Conservation (phyloP, 2,329 filamentous ascomycete genomes). For the Fusarium floridanum region DNA sequence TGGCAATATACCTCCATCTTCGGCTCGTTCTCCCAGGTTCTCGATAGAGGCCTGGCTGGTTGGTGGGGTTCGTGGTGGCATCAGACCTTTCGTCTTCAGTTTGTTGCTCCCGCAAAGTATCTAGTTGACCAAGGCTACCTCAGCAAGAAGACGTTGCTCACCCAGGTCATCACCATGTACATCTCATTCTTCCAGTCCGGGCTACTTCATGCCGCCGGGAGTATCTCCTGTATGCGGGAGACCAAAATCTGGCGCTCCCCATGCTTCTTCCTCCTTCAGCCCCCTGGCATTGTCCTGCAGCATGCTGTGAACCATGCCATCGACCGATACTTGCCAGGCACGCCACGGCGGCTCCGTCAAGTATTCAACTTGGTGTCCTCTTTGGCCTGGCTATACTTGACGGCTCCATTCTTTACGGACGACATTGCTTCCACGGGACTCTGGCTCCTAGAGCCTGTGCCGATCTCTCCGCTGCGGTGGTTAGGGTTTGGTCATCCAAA, state of each 20-base stretch:
- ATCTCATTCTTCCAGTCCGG: constrained; percentile 74
- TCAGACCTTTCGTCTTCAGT: constrained; percentile 84
- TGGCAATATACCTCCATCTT: constrained; percentile 69
- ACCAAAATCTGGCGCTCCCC: constrained; percentile 66
- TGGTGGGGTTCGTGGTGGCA: constrained; percentile 94
- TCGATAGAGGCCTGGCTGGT: constrained; percentile 79
- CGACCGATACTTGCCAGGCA: constrained; percentile 50
- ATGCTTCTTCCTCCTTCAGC: constrained; percentile 80
- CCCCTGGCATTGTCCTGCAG: constrained; percentile 74
- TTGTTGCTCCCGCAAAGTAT: constrained; percentile 70
- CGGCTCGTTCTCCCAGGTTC: constrained; percentile 66
- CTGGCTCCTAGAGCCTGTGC: constrained; percentile 87
- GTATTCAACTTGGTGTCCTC: constrained; percentile 73
- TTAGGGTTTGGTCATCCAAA: constrained; percentile 72
- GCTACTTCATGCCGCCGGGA: constrained; percentile 78
- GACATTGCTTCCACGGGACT: constrained; percentile 81
- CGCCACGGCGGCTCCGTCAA: constrained; percentile 63
- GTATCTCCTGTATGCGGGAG: constrained; percentile 71
- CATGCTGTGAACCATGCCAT: constrained; percentile 53
- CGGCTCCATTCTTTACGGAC: constrained; percentile 75
- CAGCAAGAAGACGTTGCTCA: constrained; percentile 44
- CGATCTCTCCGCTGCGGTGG: constrained; percentile 76
- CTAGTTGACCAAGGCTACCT: constrained; percentile 59
- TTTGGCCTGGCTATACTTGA: constrained; percentile 76
- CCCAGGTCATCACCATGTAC: constrained; percentile 48